Evolutionary conservation across 768 basidiomycete genomes (phyloP).

Genomic region (Hygrophorus russula): DNA sequence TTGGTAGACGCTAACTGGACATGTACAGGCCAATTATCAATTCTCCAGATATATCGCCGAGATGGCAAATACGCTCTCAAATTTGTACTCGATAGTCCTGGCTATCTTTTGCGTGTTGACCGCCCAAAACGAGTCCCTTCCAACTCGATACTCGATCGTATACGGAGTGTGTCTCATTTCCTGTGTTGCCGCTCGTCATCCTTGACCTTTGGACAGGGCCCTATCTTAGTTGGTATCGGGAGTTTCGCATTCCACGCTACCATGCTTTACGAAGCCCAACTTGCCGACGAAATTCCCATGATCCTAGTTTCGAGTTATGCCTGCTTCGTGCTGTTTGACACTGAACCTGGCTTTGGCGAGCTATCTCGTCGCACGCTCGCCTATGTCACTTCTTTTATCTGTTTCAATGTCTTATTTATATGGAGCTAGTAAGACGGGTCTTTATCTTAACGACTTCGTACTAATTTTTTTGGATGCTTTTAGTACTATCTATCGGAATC

Average conservation of each 20-base stretch:
- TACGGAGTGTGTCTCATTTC: conserved; percentile 23
- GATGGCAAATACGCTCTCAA: conserved; percentile 65
- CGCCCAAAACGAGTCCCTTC: conserved; percentile 23
- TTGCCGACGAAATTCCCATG: conserved; percentile 80
- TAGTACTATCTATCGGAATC: conserved; percentile 60
- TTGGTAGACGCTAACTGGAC: neutral
- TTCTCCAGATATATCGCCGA: conserved; percentile 73
- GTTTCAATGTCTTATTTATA: conserved; percentile 53
- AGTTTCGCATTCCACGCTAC: conserved; percentile 76
- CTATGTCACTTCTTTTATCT: conserved; percentile 24
- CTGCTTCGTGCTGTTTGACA: conserved; percentile 53
- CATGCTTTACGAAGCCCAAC: conserved; percentile 62
- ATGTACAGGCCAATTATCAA: conserved; percentile 57
- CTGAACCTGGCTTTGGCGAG: conserved; percentile 36
- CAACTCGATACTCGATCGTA: conserved; percentile 30
- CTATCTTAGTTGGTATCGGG: conserved; percentile 62
- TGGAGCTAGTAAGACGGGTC: conserved; percentile 56
- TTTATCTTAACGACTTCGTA: too few relatives aligned
- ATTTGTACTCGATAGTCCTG: conserved; percentile 47
- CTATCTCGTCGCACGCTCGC: conserved; percentile 24
- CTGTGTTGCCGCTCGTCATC: neutral
- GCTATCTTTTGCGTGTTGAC: conserved; percentile 36
- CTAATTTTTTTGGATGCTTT: too few relatives aligned
- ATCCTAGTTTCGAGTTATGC: conserved; percentile 58
- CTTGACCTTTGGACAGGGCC: conserved; percentile 30